These are phyloP conservation scores for Citrullus mucosospermus DNA, from an alignment of 306 rosid genomes.

Conservation along the genomic window DNA sequence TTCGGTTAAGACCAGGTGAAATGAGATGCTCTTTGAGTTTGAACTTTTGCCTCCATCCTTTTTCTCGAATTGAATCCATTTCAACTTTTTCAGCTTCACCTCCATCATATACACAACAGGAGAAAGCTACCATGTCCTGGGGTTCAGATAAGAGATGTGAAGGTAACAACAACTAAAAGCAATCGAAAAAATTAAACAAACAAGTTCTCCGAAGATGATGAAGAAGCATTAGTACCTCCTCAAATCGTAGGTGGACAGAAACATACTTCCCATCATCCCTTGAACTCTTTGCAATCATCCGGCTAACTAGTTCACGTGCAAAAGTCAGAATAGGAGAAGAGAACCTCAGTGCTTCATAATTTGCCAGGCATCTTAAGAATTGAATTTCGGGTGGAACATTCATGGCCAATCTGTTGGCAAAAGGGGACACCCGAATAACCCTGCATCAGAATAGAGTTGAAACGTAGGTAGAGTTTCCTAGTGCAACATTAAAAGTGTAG, in stretches of 20 bases:
- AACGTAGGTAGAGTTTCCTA: conserved; percentile 1
- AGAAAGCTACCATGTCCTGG: conserved; percentile 97
- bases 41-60: conserved; percentile 81
- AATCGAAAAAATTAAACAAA: not conserved
- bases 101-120: conserved; percentile 88
- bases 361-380: conserved; percentile 76
- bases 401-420: conserved; percentile 93
- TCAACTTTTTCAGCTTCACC: conserved; percentile 59
- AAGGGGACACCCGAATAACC: conserved; percentile 77
- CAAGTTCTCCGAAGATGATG: not conserved
- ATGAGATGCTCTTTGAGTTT: conserved; percentile 52
- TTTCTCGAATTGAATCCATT: conserved; percentile 75
- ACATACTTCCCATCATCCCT: conserved; percentile 64
- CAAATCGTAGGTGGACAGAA: conserved; percentile 89
- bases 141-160: not conserved
- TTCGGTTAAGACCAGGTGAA: conserved; percentile 60
- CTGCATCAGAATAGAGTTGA: conserved; percentile 24
- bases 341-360: conserved; percentile 80
- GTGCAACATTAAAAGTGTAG: not conserved
- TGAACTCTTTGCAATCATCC: conserved; percentile 66
- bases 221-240: conserved; percentile 54
- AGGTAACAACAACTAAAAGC: not conserved
- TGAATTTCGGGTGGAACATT: conserved; percentile 84
- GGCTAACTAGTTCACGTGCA: conserved; percentile 51
- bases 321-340: conserved; percentile 57